Percentiles rank a stretch among this genome's conserved stretches.
These are phyloP conservation scores for Fusarium hainanense DNA, from an alignment of 2,329 filamentous ascomycete species.

Conservation along the genomic window DNA sequence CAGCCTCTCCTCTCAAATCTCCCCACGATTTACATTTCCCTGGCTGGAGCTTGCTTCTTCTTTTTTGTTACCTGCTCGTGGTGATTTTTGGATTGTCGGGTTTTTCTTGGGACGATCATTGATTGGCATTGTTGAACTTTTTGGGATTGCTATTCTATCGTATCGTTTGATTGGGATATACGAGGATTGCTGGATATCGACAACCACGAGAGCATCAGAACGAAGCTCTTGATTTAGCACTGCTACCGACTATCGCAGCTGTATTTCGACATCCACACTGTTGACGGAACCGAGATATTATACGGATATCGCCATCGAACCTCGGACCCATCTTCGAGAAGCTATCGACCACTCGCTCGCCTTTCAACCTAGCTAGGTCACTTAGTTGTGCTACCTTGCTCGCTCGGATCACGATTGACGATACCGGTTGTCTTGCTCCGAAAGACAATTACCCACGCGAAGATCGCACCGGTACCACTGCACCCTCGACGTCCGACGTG, in stretches of 20 bases:
- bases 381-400: slow-evolving; percentile 40
- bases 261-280: slow-evolving; percentile 4
- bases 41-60: slow-evolving; percentile 21
- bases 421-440: slow-evolving; percentile 28
- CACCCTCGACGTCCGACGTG: slow-evolving; percentile 30
- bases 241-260: background rate
- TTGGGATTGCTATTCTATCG: slow-evolving; percentile 24
- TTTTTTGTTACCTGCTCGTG: slow-evolving; percentile 15
- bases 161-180: slow-evolving; percentile 18
- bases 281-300: slow-evolving; percentile 14
- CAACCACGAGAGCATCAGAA: slow-evolving; percentile 21
- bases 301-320: slow-evolving; percentile 5
- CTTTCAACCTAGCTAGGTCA: slow-evolving; percentile 12
- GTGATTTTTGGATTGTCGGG: slow-evolving; percentile 33
- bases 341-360: slow-evolving; percentile 4
- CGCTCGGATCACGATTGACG: slow-evolving; percentile 30
- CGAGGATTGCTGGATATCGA: slow-evolving; percentile 23
- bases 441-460: slow-evolving; percentile 24
- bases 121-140: slow-evolving; percentile 28
- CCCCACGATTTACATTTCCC: slow-evolving; percentile 24
- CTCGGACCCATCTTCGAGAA: slow-evolving; percentile 5
- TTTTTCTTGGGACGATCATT: slow-evolving; percentile 33
- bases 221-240: slow-evolving; percentile 20
- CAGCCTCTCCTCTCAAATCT: slow-evolving; percentile 33
- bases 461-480: slow-evolving; percentile 28